Base-by-base conservation (phyloP, 1,284 basidiomycete species). In the Thecaphora thlaspeos region DNA sequence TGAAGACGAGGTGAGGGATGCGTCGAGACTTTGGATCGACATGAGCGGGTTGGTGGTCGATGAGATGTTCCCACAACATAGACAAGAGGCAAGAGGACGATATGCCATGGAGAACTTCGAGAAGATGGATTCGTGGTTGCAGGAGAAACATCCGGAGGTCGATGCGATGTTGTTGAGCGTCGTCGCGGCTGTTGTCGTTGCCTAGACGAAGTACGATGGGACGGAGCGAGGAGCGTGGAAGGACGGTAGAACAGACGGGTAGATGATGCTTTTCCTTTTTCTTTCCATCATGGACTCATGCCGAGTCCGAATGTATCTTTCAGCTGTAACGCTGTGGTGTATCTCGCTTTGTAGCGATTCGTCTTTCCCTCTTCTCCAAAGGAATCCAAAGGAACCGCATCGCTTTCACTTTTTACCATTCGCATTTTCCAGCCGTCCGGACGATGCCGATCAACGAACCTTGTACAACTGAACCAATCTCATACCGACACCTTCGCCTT, bases 141-240 rank as follows among this genome's bases (percentile, higher is more conserved):
- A 46, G 18, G 30, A 46, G 0, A 42, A 60, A 44, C 71, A 74
- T 49, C 74, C 74, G 2, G 75, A 75, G 55, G 55, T 76, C 24
- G 75, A 77, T 38, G 55, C 57, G n/a, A 77, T 77, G 75, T 61
- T 77, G 61, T 44, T 77, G 15, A 61, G 57, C 5, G 60, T 73
- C 36, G 54, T 76, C 7, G 75, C 64, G 8, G 74, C 65, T 28
- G 73, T 75, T 2, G 70, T 57, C 32, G 60, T 62, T 34, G 63
- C 53, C 3, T 66, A 28, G 26, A 11, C 26, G 11, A 28, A 11
- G 26, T n/a, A n/a, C n/a, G n/a, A n/a, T n/a, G n/a, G n/a, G n/a
- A n/a, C n/a, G n/a, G n/a, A n/a, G n/a, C n/a, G n/a, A n/a, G n/a
- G n/a, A n/a, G n/a, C n/a, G n/a, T n/a, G n/a, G n/a, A n/a, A n/a